Base-by-base conservation (phyloP, 2,329 filamentous ascomycete species). In the Penicillium sp. region DNA sequence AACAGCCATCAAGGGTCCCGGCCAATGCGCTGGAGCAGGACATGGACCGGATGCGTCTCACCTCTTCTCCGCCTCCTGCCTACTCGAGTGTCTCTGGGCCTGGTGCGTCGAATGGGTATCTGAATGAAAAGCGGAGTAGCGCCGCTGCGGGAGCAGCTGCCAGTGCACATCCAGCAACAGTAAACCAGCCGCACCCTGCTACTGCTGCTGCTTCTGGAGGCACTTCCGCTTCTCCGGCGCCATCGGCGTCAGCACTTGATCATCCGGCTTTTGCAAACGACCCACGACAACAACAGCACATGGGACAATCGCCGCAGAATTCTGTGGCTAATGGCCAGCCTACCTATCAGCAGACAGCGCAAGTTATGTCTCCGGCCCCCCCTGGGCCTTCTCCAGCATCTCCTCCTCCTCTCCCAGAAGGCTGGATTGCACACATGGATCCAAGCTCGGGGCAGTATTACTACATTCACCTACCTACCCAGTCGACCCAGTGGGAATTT, bases 401-500 rank as follows among this genome's bases (percentile, higher is more conserved):
- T 13, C 93, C 93, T 28, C 93, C 93, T 20, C 93, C 92, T 2
- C 78, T 98, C 13, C 93, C 93, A 5, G 93, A 98, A 73, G 93
- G 93, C 29, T 98, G 93, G 93, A 97, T 98, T 64, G 89, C 93
- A 18, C 93, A 97, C 68, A 78, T 97, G 4, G 93, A 98, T 67
- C 88, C 89, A 58, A 95, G 88, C 66, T 97, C 92, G 2, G 93
- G 93, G 1, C 92, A 97, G 66, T 98, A 97, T 71, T 98, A 98
- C 70, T 98, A 98, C 65, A 98, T 98, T 52, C 93, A 98, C 68
- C 79, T 98, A 27, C 88, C 91, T 1, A 91, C 89, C 0, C 93
- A 97, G 66, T 89, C 91, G 2, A 98, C 93, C 0, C 93, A 98
- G 67, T 98, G 93, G 93, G 93, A 98, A 65, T 97, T 97, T 59